These are phyloP conservation scores for Cladosporium sphaerospermum DNA, from an alignment of 2,329 filamentous ascomycete species.

Conservation along the genomic window DNA sequence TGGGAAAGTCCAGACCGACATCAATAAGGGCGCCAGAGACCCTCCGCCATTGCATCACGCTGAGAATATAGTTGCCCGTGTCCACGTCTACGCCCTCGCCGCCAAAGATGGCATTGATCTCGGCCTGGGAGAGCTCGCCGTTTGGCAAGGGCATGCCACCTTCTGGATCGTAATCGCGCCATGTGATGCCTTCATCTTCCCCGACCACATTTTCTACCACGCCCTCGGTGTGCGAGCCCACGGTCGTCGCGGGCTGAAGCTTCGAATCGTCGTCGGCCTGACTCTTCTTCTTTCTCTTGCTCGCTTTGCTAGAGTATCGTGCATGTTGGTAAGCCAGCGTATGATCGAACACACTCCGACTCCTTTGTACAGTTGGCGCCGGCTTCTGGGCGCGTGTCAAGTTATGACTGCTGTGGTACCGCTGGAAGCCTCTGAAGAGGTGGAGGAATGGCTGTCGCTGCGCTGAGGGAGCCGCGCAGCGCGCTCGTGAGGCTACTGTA, in stretches of 20 bases:
- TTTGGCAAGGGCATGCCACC: conserved; percentile 30
- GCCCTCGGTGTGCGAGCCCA: conserved; percentile 26
- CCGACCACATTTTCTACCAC: neutral
- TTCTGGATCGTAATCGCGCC: conserved; percentile 33
- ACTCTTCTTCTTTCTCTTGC: conserved; percentile 2
- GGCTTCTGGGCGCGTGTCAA: no score
- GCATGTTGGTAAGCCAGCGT: no score
- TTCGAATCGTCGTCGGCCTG: conserved; percentile 12
- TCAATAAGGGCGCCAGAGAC: conserved; percentile 34
- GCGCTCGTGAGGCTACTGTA: conserved; percentile 24
- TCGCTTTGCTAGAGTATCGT: neutral
- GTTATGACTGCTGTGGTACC: conserved; percentile 13
- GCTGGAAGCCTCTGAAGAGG: conserved; percentile 25
- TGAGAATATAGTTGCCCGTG: conserved; percentile 32
- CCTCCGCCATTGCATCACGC: conserved; percentile 32
- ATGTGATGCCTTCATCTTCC: conserved; percentile 24
- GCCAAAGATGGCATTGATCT: conserved; percentile 29
- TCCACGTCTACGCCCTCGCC: conserved; percentile 25
- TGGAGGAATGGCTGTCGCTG: conserved; percentile 22
- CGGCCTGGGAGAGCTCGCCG: conserved; percentile 24
- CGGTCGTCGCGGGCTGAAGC: conserved; percentile 20
- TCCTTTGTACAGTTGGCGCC: no score
- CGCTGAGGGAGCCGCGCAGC: conserved; percentile 16
- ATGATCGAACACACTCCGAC: no score
- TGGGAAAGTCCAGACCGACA: conserved; percentile 28